A percentile compares a stretch with the other conserved stretches of the same genome.
phyloP scores from a whole-genome alignment of 208 protist species.

The Wallacemonas collosoma region DNA sequence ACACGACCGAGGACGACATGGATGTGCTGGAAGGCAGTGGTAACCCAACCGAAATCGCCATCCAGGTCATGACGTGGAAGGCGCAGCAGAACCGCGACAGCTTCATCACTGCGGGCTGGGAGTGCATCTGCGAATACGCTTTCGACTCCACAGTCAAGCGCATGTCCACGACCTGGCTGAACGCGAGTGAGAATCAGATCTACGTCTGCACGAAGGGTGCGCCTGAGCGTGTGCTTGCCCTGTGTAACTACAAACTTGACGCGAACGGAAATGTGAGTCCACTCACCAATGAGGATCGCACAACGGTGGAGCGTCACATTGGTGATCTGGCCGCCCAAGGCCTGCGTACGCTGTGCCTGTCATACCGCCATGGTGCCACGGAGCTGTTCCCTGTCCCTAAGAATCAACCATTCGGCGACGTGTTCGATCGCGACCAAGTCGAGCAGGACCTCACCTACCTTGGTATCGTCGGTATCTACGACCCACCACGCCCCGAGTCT shows the following conservation, averaged over 20 bases:
- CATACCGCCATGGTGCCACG: constrained; percentile 44
- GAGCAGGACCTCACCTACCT: constrained; percentile 88
- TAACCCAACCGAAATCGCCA: constrained; percentile 89
- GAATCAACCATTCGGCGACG: constrained; percentile 53
- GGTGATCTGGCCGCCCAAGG: constrained; percentile 60
- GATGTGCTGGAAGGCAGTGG: constrained; percentile 72
- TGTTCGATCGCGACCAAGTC: constrained; percentile 63
- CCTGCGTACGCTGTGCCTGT: constrained; percentile 70
- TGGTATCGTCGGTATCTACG: constrained; percentile 92
- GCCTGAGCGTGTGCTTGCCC: constrained; percentile 79
- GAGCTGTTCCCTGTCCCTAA: constrained; percentile 36
- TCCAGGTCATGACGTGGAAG: constrained; percentile 92
- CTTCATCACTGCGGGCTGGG: constrained; percentile 70
- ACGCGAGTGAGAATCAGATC: constrained; percentile 48
- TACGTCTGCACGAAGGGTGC: constrained; percentile 90
- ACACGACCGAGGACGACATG: constrained; percentile 58
- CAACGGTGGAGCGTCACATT: constrained; percentile 54
- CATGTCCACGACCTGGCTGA: constrained; percentile 84
- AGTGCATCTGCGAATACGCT: constrained; percentile 81
- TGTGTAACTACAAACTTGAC: constrained; percentile 63
- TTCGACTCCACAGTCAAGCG: constrained; percentile 91
- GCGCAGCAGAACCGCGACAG: constrained; percentile 65
- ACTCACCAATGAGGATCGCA: constrained; percentile 45
- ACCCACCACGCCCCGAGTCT: constrained; percentile 89
- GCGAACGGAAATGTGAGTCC: constrained; percentile 35